Base-by-base conservation (phyloP, 371 early-diverging fungal species). In the Mortierella sp. region DNA sequence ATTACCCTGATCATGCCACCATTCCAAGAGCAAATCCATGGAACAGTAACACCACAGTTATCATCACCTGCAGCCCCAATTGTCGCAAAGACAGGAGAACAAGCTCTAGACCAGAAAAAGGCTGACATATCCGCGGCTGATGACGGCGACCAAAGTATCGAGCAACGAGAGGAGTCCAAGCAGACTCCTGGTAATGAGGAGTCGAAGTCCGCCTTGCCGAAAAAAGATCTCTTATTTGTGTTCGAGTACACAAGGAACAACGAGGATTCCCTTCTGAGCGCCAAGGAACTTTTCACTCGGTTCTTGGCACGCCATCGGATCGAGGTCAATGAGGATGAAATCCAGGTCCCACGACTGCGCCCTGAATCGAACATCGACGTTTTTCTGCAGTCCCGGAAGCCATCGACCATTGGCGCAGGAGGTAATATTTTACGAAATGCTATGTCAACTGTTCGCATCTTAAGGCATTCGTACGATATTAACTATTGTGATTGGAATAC, bases 301-400 rank as follows among this genome's bases (percentile, higher is more conserved):
- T 88, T 61, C 59, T 51, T 87, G 31, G 49, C 39, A 12, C 39
- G 65, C 6, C 81, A 82, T 47, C 60, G 80, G n/a, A 80, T 86
- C n/a, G 31, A 47, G 15, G 37, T 81, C 11, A 55, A 52, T 46
- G 64, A 67, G n/a, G 62, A 61, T 28, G 60, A 79, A 37, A 27
- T 53, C 6, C 48, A 49, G 9, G 30, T 48, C 32, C 48, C 57
- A 42, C 56, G 79, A 50, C 57, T 57, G 1, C 59, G 64, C 24
- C 47, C 72, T n/a, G 72, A 55, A 23, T 64, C 79, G 0, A 56
- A 60, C 56, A 51, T 61, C 5, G 79, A 68, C 23, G 27, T 67
- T 0, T 56, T 78, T 31, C 46, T 71, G 24, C 64, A 56, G 60
- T 60, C 39, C 49, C 67, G 59, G 49, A 47, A 52, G 4, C 27